A percentile compares a stretch with the other conserved stretches of the same genome.
Conservation (phyloP, 1,139 yeast genomes). For the Zygotorulaspora mrakii region DNA sequence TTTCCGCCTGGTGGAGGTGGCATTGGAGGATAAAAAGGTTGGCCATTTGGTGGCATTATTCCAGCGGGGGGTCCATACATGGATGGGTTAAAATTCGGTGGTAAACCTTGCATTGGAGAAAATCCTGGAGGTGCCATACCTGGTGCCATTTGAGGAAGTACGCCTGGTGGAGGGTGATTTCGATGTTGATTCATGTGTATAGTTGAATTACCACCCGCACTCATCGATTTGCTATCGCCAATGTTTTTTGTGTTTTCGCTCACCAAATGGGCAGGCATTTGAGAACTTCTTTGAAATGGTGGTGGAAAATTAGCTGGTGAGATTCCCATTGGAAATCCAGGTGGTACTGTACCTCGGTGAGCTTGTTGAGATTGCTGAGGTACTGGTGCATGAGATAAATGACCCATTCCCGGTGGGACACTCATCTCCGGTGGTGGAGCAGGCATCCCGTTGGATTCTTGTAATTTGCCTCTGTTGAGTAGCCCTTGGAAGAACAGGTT, state of each 20-base stretch:
- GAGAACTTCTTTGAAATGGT: slow-evolving; percentile 34
- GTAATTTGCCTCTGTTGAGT: slow-evolving; percentile 29
- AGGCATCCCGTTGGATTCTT: slow-evolving; percentile 8
- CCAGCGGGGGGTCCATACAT: slow-evolving; percentile 18
- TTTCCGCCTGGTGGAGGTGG: slow-evolving; percentile 19
- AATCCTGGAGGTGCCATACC: slow-evolving; percentile 25
- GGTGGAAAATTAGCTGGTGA: slow-evolving; percentile 29
- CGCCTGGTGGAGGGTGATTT: slow-evolving; percentile 13
- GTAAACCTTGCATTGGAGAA: slow-evolving; percentile 22
- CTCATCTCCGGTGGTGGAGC: slow-evolving; percentile 18
- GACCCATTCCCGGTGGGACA: slow-evolving; percentile 14
- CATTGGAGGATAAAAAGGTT: slow-evolving; percentile 16
- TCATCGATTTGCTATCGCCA: slow-evolving; percentile 19
- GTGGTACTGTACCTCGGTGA: slow-evolving; percentile 11
- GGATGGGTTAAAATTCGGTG: slow-evolving; percentile 21
- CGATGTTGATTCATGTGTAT: slow-evolving; percentile 13
- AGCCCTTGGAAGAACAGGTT: slow-evolving; percentile 33
- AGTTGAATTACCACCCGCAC: slow-evolving; percentile 17
- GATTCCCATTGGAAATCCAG: slow-evolving; percentile 28
- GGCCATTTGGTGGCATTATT: slow-evolving; percentile 14
- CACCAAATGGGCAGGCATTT: slow-evolving; percentile 22
- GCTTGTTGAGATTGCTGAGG: slow-evolving; percentile 8
- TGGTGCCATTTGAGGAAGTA: slow-evolving; percentile 20
- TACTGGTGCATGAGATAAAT: slow-evolving; percentile 9
- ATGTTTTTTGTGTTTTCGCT: slow-evolving; percentile 25